Base-by-base conservation (phyloP, 768 basidiomycete species). In the Zangia roseola region DNA sequence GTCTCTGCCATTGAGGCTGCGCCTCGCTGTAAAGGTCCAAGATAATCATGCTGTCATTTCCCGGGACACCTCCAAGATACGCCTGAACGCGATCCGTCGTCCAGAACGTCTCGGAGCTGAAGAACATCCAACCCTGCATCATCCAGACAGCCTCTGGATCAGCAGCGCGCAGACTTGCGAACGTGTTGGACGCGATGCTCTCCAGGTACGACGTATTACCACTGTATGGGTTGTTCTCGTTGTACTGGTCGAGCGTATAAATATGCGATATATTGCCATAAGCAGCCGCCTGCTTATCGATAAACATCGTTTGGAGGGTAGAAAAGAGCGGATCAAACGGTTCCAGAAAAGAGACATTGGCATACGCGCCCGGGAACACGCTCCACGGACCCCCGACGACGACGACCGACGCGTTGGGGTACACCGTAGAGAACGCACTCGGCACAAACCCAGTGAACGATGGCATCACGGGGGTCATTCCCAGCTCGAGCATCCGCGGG, bases 191-290 rank as follows among this genome's bases (percentile, higher is more conserved):
- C 10, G 71, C 58, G 42, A 74, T 60, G 39, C 54, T 62, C 24
- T 55, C 48, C 10, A 74, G 59, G 55, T 74, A 74, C 12, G 60
- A 60, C 9, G 53, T 34, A 43, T 70, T 58, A 9, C 60, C 55
- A 50, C 63, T 72, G 37, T 61, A 68, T 3, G 73, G 72, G 36
- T 68, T 54, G 48, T 70, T 74, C 57, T 74, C 73, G 60, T 73
- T 73, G 60, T 74, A 74, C 43, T 72, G 73, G 54, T 74, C 73
- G 30, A 74, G 68, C n/a, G 73, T 72, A 48, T 74, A 74, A 43
- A 74, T 61, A 41, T 74, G 72, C 16, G 72, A 65, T 24, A 71
- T 51, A 38, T 65, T 62, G 7, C 73, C 73, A 42, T 71, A 74
- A 0, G 67, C 68, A 10, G 61, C 63, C 13, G 53, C 46, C 54